Conservation (phyloP, 805 yeast genomes). For the Sugiyamaella americana region DNA sequence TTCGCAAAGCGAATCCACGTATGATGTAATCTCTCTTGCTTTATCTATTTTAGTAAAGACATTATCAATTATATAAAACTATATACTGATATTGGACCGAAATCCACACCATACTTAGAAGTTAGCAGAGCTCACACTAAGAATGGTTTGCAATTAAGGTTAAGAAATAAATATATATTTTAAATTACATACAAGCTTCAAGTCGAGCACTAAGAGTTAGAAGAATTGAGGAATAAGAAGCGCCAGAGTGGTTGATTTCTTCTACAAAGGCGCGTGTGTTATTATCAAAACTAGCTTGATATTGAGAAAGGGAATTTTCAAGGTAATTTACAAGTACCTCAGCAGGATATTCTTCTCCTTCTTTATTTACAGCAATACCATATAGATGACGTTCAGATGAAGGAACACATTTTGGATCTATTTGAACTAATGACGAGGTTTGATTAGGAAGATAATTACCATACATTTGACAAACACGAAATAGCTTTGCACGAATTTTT, state of each 20-base stretch:
- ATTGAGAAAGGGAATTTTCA: conserved; percentile 26
- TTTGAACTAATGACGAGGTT: conserved; percentile 20
- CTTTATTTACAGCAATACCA: conserved; percentile 14
- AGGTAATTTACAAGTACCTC: conserved; percentile 26
- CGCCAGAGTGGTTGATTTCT: conserved; percentile 38
- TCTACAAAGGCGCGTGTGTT: conserved; percentile 38
- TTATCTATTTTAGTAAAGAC: too few relatives aligned
- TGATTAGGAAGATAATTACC: conserved; percentile 22
- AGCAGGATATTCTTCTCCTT: conserved; percentile 20
- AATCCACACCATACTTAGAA: too few relatives aligned
- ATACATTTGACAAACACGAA: conserved; percentile 30
- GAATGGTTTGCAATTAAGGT: too few relatives aligned
- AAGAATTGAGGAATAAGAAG: conserved; percentile 39
- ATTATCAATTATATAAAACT: too few relatives aligned
- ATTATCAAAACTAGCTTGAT: conserved; percentile 36
- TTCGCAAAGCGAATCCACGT: too few relatives aligned
- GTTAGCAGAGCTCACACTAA: too few relatives aligned
- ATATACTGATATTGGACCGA: too few relatives aligned
- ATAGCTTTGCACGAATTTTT: conserved; percentile 39
- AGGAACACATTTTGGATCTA: conserved; percentile 25
- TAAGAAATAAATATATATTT: not conserved
- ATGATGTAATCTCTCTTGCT: too few relatives aligned
- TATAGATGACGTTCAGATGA: conserved; percentile 11
- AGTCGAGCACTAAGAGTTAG: conserved; percentile 39
- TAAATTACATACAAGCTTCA: conserved; percentile 14